Evolutionary conservation across 352 stramenopile genomes (phyloP), one percentile per base, ranked within the genome.

Genomic region (Pythium aquatile): DNA sequence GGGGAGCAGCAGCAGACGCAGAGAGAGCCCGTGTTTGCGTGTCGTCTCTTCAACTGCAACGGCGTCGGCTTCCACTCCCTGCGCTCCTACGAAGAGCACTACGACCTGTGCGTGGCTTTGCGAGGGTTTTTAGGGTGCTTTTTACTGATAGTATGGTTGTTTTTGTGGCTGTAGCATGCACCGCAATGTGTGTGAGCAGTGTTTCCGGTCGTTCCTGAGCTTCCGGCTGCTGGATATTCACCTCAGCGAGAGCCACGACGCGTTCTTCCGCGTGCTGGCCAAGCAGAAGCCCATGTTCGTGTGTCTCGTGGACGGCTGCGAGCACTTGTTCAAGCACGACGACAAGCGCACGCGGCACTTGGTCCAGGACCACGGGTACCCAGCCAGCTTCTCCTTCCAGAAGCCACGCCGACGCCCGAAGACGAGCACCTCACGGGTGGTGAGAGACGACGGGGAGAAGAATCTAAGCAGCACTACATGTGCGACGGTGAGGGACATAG

Each of bases 221-320:
- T 46, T 75, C 28, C 79, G 77, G 32, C 67, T 87, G 32, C 55
- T 87, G 26, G 78, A 85, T 35, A 76, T 87, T 37, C 78, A 87
- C 57, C 69, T 87, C 29, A 85, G 79, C 68, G 79, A 88, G 69
- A 84, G 65, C 46, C 79, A 88, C 56, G 79, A 88, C 61, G 75
- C 79, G 52, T 88, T 81, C 55, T 88, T 88, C 70, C 77, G 78
- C 53, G 70, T 88, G 42, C 53, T 88, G 35, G 78, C 77, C 24
- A 84, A 83, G 68, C 79, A 79, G 29, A 77, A 86, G 58, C 75
- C 77, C 29, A 86, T 86, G 77, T 86, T 82, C 44, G 56, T 66
- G 28, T 88, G 79, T 46, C 64, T 88, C 14, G 79, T 85, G 32
- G 77, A 85, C 55, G 79, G 79, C 26, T 88, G 79, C 49, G 47